Percentiles rank a stretch among this genome's conserved stretches.
phyloP scores from a whole-genome alignment of 2,329 filamentous ascomycete genomes.

The Xylariaceae sp. region DNA sequence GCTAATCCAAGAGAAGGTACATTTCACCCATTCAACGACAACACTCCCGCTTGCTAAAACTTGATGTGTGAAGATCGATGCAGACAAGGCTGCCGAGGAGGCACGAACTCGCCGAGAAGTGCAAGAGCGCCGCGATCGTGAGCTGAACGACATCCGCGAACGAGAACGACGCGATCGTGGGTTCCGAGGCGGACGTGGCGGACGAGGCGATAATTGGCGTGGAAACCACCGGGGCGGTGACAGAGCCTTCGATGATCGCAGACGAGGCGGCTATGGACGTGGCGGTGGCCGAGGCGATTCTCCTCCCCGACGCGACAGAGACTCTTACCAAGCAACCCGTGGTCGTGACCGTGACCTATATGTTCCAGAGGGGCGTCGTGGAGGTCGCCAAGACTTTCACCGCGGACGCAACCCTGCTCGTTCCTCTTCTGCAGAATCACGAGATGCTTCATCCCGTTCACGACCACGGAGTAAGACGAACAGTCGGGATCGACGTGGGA shows the following conservation, averaged over 20 bases:
- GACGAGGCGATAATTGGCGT: conserved; percentile 52
- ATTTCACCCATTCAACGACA: conserved; percentile 2
- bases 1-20: conserved; percentile 89
- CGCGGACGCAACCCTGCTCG: conserved; percentile 42
- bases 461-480: conserved; percentile 24
- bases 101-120: conserved; percentile 67
- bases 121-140: conserved; percentile 66
- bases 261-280: conserved; percentile 44
- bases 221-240: conserved; percentile 48
- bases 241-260: conserved; percentile 43
- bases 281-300: conserved; percentile 40
- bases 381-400: conserved; percentile 35
- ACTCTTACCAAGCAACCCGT: conserved; percentile 17
- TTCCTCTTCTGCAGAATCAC: conserved; percentile 35
- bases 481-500: conserved; percentile 24
- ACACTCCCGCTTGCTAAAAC: conserved; percentile 7
- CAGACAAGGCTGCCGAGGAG: conserved; percentile 76
- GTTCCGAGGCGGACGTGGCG: conserved; percentile 45
- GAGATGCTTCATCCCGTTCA: conserved; percentile 31
- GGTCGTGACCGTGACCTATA: conserved; percentile 45
- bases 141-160: conserved; percentile 64
- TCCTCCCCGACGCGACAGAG: conserved; percentile 45
- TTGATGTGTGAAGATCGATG: conserved; percentile 68
- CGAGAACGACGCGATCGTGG: conserved; percentile 55
- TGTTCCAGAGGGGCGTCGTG: conserved; percentile 46